Evolutionary conservation across 805 yeast species (phyloP), one percentile per base, ranked within the genome.

Genomic region (Saccharomycopsis fodiens): DNA sequence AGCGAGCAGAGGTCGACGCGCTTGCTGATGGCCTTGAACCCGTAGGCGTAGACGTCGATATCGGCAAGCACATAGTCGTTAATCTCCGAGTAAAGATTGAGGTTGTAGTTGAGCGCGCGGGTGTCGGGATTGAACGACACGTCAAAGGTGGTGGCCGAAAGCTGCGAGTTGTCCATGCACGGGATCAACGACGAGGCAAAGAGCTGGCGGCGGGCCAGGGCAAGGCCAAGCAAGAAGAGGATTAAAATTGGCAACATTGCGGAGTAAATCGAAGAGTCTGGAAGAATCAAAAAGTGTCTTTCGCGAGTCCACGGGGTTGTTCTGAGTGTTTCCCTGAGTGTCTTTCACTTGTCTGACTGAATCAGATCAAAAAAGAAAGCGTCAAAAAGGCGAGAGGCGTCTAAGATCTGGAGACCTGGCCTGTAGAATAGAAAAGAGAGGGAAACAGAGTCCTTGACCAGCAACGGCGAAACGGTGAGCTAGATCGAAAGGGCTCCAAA

Each of bases 41-140:
- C 97, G 59, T 87, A 89, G 3, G 96, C 96, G 57, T 78, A 86
- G 12, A 88, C 85, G 38, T 74, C 77, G 20, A 85, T 68, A 43
- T 76, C 75, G 2, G 95, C 96, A 31, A 60, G 60, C 52, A 89
- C 76, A 54, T 79, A 70, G 23, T 80, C 85, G 41, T 72, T 64
- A 50, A 89, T 72, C 43, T 78, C 82, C 6, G 95, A 76, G 32
- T 78, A 73, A 57, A 88, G 70, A 48, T 81, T 80, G 36, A 88
- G 67, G 44, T 79, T 75, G 60, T 87, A 88, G 46, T 69, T 72
- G 50, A 89, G 63, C 3, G 89, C 72, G 20, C 77, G 61, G 54
- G 76, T 77, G 48, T 78, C 83, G 3, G 95, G 95, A 56, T 82
- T 70, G 60, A 86, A 85, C 1, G 72, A 68, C 35, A 89, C 94